A percentile compares a stretch with the other conserved stretches of the same genome.
Conservation (phyloP, 192 early-diverging fungal species). For the Gonapodya sp. region DNA sequence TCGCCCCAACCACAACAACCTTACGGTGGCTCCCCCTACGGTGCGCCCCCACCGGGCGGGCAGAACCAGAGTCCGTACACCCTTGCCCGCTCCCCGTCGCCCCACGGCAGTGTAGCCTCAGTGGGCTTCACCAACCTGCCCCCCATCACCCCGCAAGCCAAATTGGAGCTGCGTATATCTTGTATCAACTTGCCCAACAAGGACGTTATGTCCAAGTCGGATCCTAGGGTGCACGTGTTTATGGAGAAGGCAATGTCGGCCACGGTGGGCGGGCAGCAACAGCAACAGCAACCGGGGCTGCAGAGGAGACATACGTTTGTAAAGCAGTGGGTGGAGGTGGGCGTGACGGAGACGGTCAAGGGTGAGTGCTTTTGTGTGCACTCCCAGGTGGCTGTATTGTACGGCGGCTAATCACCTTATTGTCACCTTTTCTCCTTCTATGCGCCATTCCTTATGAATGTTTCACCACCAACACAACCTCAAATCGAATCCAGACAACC, state of each 20-base stretch:
- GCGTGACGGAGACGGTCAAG: neutral
- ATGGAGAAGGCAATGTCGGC: neutral
- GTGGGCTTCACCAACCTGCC: neutral
- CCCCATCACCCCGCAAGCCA: neutral
- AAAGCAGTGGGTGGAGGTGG: neutral
- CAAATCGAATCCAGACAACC: neutral
- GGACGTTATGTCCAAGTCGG: conserved; percentile 3
- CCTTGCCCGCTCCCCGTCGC: neutral
- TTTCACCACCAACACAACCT: no score
- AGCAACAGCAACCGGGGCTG: neutral
- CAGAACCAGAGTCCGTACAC: neutral
- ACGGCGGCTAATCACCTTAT: no score
- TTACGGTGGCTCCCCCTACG: neutral
- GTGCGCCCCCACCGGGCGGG: neutral
- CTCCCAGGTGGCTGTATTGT: no score
- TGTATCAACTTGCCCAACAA: neutral
- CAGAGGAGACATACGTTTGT: neutral
- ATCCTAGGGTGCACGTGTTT: neutral
- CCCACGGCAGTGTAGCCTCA: neutral
- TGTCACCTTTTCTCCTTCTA: neutral
- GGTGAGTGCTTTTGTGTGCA: neutral
- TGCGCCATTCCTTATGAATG: no score
- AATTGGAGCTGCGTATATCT: neutral
- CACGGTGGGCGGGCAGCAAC: no score
- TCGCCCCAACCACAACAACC: neutral